Percentiles rank a stretch among this genome's conserved stretches.
phyloP scores from a whole-genome alignment of 768 basidiomycete genomes.

The Tricholoma sp. region DNA sequence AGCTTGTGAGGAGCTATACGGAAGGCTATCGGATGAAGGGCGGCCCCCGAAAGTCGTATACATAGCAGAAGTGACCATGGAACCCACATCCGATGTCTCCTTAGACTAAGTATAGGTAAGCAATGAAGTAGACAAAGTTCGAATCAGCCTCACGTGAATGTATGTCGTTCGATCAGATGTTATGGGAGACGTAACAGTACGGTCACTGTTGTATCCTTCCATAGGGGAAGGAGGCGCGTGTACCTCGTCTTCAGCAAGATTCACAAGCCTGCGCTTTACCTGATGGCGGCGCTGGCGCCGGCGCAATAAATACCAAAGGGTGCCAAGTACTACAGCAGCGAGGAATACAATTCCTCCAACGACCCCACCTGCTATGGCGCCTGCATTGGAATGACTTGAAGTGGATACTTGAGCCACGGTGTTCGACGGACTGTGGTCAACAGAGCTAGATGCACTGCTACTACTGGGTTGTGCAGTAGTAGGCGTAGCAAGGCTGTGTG shows the following conservation, averaged over 20 bases:
- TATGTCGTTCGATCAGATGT: slow-evolving; percentile 5
- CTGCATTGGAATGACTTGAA: slow-evolving; percentile 30
- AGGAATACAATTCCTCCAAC: slow-evolving; percentile 46
- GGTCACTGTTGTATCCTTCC: neutral
- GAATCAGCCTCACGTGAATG: slow-evolving; percentile 1
- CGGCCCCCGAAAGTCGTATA: slow-evolving; percentile 24
- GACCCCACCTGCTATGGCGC: slow-evolving; percentile 60
- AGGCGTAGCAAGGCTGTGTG: slow-evolving; percentile 12
- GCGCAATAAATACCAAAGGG: slow-evolving; percentile 34
- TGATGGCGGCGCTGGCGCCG: neutral
- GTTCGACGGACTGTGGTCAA: neutral
- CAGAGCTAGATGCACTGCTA: slow-evolving; percentile 1
- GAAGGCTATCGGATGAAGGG: slow-evolving; percentile 27
- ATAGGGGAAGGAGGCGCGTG: slow-evolving; percentile 8
- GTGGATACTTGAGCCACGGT: neutral
- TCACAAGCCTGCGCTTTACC: slow-evolving; percentile 2
- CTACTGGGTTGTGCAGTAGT: slow-evolving; percentile 5
- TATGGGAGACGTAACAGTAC: slow-evolving; percentile 5
- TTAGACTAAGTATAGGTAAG: slow-evolving; percentile 5
- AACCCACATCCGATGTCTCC: slow-evolving; percentile 17
- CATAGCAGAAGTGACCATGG: slow-evolving; percentile 22
- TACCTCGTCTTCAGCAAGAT: slow-evolving; percentile 12
- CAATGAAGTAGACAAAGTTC: neutral
- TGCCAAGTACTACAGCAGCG: slow-evolving; percentile 29
- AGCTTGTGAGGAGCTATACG: slow-evolving; percentile 13